These are phyloP conservation scores for Malbranchea zuffiana DNA, from an alignment of 2,329 filamentous ascomycete species.

Conservation along the genomic window DNA sequence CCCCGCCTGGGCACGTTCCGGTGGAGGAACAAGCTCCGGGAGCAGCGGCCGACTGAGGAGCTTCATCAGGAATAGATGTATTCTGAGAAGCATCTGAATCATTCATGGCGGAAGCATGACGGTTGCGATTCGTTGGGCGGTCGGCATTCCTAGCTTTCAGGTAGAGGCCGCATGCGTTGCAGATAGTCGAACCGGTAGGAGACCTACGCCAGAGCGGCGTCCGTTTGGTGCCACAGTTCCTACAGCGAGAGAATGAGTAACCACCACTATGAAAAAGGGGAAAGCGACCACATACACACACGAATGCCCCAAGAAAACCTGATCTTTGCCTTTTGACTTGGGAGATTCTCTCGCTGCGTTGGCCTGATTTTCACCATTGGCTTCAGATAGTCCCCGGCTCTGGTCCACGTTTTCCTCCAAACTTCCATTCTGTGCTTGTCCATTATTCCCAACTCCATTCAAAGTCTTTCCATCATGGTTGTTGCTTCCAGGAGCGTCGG, in stretches of 20 bases:
- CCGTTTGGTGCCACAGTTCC: conserved; percentile 88
- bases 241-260: conserved; percentile 31
- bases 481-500: conserved; percentile 16
- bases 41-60: conserved; percentile 23
- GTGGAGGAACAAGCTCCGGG: conserved; percentile 31
- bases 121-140: conserved; percentile 81
- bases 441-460: conserved; percentile 15
- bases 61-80: conserved; percentile 11
- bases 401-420: background rate
- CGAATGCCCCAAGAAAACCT: conserved; percentile 31
- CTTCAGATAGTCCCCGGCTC: conserved; percentile 10
- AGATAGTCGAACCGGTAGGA: conserved; percentile 86
- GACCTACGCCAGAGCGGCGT: conserved; percentile 93
- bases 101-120: conserved; percentile 37
- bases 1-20: conserved; percentile 91
- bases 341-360: conserved; percentile 24
- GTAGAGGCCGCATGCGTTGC: conserved; percentile 94
- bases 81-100: conserved; percentile 17
- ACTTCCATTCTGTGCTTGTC: conserved; percentile 1
- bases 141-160: conserved; percentile 85
- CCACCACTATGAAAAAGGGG: background rate
- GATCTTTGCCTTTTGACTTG: conserved; percentile 26
- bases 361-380: conserved; percentile 10
- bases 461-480: conserved; percentile 15
- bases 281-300: conserved; percentile 28